Percentiles rank a stretch among this genome's conserved stretches.
phyloP scores from a whole-genome alignment of 352 stramenopile species.

The Phytophthora fragariaefolia region DNA sequence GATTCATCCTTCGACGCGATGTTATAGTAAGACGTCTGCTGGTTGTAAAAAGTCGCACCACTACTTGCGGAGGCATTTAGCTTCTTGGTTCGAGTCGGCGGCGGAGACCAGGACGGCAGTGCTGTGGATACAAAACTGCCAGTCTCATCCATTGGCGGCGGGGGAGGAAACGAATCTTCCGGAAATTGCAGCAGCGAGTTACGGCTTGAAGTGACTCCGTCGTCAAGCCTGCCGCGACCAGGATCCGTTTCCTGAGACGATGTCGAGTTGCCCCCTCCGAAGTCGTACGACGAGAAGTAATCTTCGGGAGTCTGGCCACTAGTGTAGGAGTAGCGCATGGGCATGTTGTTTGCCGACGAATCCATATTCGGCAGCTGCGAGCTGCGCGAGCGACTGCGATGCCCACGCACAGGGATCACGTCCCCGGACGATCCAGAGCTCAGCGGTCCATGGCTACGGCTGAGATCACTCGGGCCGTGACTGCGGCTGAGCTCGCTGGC shows the following conservation, averaged over 20 bases:
- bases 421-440: slow-evolving; percentile 31
- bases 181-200: slow-evolving; percentile 61
- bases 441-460: slow-evolving; percentile 37
- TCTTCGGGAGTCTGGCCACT: slow-evolving; percentile 64
- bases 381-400: slow-evolving; percentile 62
- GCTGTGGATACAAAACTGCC: slow-evolving; percentile 68
- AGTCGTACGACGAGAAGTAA: slow-evolving; percentile 54
- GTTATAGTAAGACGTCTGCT: slow-evolving; percentile 76
- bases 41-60: slow-evolving; percentile 66
- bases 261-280: slow-evolving; percentile 48
- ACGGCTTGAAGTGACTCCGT: slow-evolving; percentile 18
- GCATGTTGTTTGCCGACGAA: slow-evolving; percentile 39
- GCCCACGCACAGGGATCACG: slow-evolving; percentile 46
- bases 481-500: slow-evolving; percentile 32
- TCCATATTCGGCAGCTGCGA: slow-evolving; percentile 53
- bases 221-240: slow-evolving; percentile 29
- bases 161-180: slow-evolving; percentile 79
- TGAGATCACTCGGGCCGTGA: slow-evolving; percentile 36
- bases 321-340: slow-evolving; percentile 73
- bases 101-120: slow-evolving; percentile 85
- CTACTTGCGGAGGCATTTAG: slow-evolving; percentile 51
- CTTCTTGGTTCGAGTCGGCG: slow-evolving; percentile 71
- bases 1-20: slow-evolving; percentile 70
- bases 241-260: slow-evolving; percentile 64
- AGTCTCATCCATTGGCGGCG: slow-evolving; percentile 68